Percentiles rank a stretch among this genome's conserved stretches.
These are phyloP conservation scores for Solanum hybrid DNA, from an alignment of 305 asterid genomes.

Conservation along the genomic window DNA sequence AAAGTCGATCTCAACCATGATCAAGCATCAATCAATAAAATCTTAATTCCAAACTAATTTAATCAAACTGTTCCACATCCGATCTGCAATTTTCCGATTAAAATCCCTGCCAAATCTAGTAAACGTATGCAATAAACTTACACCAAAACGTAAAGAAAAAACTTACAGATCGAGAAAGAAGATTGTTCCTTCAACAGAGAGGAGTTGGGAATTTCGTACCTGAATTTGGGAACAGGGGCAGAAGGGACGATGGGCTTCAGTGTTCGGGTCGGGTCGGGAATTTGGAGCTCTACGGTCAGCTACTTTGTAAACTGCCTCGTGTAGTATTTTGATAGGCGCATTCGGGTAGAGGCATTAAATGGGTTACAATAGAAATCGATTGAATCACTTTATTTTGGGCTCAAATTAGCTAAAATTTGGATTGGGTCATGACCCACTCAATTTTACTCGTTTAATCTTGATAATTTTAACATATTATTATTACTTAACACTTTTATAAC, in stretches of 20 bases:
- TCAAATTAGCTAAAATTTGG: neutral
- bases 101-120: neutral
- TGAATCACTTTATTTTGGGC: neutral
- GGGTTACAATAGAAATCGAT: neutral
- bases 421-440: neutral
- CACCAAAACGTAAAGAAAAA: neutral
- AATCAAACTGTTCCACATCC: neutral
- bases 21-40: neutral
- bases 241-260: neutral
- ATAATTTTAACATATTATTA: too few relatives aligned
- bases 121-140: neutral
- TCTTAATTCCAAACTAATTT: neutral
- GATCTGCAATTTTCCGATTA: neutral
- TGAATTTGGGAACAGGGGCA: neutral
- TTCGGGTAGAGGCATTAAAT: neutral
- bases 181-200: neutral
- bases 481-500: neutral
- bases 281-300: neutral
- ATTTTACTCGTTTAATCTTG: too few relatives aligned
- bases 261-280: neutral
- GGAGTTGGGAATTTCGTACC: neutral
- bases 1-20: neutral
- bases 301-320: neutral
- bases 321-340: neutral
- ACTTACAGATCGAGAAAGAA: constrained; percentile 1